phyloP scores from a whole-genome alignment of 164 flowering plant genomes.

The Sextonia rubra region DNA sequence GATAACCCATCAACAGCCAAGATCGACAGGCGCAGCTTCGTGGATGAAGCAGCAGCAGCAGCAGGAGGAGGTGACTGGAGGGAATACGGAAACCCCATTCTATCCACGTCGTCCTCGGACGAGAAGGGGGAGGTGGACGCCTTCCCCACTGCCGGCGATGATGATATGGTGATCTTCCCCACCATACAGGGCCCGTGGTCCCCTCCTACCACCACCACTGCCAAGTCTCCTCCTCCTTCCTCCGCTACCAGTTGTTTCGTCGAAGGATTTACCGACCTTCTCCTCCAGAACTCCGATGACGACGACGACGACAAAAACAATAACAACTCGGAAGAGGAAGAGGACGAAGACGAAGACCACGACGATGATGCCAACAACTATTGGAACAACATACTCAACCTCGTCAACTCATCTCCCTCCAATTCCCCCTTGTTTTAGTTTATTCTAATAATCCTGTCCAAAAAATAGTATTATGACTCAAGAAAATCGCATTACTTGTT shows the following conservation, averaged over 20 bases:
- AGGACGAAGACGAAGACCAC: constrained; percentile 11
- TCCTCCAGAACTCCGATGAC: neutral
- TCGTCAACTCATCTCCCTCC: constrained; percentile 58
- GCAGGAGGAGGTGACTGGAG: constrained; percentile 2
- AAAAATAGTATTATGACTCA: neutral
- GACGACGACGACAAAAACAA: neutral
- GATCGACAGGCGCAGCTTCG: neutral
- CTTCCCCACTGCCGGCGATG: neutral
- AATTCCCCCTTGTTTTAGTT: constrained; percentile 8
- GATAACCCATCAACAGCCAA: neutral
- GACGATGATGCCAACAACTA: constrained; percentile 67
- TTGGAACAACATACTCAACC: constrained; percentile 78
- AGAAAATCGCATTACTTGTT: neutral
- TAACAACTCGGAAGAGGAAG: neutral
- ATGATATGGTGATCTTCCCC: constrained; percentile 3
- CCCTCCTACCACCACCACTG: neutral
- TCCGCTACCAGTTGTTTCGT: neutral
- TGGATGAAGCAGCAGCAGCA: neutral
- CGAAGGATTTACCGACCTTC: constrained; percentile 11
- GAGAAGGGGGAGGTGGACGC: neutral
- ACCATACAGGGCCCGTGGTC: constrained; percentile 5
- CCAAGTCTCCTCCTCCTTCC: too few relatives aligned
- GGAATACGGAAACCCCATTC: neutral
- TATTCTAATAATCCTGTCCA: neutral
- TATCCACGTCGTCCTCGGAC: neutral